Percentiles rank a stretch among this genome's conserved stretches.
Evolutionary conservation across 345 rosid species (phyloP).

Genomic region (Eucalyptus regnans): DNA sequence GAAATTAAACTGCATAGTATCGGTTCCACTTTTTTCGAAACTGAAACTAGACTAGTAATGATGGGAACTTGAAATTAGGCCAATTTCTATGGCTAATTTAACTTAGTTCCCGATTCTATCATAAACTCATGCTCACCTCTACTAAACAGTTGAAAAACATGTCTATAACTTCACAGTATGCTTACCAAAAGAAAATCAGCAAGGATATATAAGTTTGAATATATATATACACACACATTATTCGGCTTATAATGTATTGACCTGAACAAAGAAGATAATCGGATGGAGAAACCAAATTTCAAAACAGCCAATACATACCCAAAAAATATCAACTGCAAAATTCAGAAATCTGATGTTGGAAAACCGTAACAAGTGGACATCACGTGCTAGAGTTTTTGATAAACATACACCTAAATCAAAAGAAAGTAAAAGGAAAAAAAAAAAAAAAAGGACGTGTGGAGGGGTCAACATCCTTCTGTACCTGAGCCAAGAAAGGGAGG

Average conservation of each 20-base stretch:
- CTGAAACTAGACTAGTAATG: accelerated
- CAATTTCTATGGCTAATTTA: too few species aligned
- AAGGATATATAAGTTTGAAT: too few species aligned
- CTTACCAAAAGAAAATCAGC: neutral
- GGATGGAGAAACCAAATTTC: neutral
- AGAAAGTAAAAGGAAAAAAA: neutral
- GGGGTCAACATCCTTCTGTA: neutral
- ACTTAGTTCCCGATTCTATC: too few species aligned
- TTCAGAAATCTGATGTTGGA: neutral
- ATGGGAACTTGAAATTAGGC: too few species aligned
- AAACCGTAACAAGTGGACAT: neutral
- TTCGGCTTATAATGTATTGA: too few species aligned
- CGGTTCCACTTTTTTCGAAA: accelerated
- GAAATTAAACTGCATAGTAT: too few species aligned
- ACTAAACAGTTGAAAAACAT: too few species aligned
- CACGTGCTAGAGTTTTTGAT: neutral
- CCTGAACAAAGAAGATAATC: too few species aligned
- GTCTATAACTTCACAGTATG: neutral
- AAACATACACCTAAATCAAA: too few species aligned
- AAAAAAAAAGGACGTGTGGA: neutral
- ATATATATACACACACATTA: too few species aligned
- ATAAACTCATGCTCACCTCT: neutral
- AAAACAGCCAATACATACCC: neutral
- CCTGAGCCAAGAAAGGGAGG: neutral
- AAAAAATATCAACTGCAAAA: neutral